A percentile compares a stretch with the other conserved stretches of the same genome.
These are phyloP conservation scores for Miamiensis avidus DNA, from an alignment of 169 alveolate genomes.

Conservation along the genomic window DNA sequence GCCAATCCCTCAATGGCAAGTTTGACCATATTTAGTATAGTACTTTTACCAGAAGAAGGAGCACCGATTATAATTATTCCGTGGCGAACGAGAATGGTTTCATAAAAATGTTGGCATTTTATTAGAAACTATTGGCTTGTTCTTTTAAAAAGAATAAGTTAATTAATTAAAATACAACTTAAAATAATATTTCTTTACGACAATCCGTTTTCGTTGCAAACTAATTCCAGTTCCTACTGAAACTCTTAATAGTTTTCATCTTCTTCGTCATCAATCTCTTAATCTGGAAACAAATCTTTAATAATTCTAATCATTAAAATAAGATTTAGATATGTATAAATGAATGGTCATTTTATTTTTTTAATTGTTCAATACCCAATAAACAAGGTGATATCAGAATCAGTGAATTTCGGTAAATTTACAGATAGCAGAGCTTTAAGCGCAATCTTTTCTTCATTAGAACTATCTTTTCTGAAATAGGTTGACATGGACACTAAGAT, in stretches of 20 bases:
- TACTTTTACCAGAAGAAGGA: not conserved
- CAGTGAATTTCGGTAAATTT: slow-evolving; percentile 60
- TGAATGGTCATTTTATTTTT: slow-evolving; percentile 92
- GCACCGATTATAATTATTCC: not conserved
- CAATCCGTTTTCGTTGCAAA: not conserved
- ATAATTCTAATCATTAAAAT: not conserved
- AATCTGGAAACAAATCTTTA: not conserved
- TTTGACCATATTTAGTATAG: too few species aligned
- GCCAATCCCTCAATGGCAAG: not conserved
- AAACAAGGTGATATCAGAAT: slow-evolving; percentile 69
- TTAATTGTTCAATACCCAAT: slow-evolving; percentile 84
- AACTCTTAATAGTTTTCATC: slow-evolving; percentile 66
- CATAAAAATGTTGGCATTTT: not conserved
- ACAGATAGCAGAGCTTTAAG: slow-evolving; percentile 89
- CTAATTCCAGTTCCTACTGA: slow-evolving; percentile 77
- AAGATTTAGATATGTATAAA: slow-evolving; percentile 50
- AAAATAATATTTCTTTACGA: not conserved
- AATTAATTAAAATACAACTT: too few species aligned
- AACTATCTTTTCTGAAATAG: not conserved
- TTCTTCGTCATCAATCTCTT: not conserved
- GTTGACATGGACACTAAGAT: not conserved
- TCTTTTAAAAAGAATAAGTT: not conserved
- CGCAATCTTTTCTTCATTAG: slow-evolving; percentile 83
- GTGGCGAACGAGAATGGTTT: not conserved
- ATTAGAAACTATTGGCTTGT: not conserved